Base-by-base conservation (phyloP, 2,329 filamentous ascomycete genomes). In the Ophioceras dolichostomum region DNA sequence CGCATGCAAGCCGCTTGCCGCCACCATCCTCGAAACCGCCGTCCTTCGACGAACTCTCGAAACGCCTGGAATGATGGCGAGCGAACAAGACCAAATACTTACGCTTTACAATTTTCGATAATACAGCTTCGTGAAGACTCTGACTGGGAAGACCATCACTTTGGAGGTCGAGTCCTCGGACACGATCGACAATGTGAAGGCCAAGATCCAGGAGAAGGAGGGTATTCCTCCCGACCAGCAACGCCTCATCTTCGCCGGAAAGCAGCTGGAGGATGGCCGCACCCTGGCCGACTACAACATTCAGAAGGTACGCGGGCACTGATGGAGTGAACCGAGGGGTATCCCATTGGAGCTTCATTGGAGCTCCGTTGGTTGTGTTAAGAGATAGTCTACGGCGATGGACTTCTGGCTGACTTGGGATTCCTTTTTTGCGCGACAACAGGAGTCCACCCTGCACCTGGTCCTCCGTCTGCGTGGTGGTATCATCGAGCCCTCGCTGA, bases 181-280 rank as follows among this genome's bases (percentile, higher is more conserved):
- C 71, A 95, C 89, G 59, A 96, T 96, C 74, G 89, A 96, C 80
- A 96, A 95, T 79, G 89, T 96, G 70, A 96, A 96, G 82, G 82
- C 80, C 73, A 95, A 95, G 83, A 95, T 96, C 68, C 89, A 95
- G 75, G 88, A 95, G 72, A 95, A 95, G 83, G 89, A 95, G 74
- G 89, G 89, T 57, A 95, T 95, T 54, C 89, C 89, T 57, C 88
- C 88, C 50, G 89, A 95, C 70, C 88, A 95, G 69, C 89, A 96
- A 77, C 88, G 89, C 61, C 68, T 96, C 73, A 95, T 95, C 73
- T 96, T 96, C 66, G 88, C 88, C 57, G 88, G 89, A 67, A 95
- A 95, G 83, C 89, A 95, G 74, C 83, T 96, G 50, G 89, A 95
- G 78, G 89, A 96, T 73, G 88, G 88, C 69, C 84, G 88, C 60